Evolutionary conservation across 306 rosid genomes (phyloP), one percentile per base, ranked within the genome.

Genomic region (Prunus mongolica): DNA sequence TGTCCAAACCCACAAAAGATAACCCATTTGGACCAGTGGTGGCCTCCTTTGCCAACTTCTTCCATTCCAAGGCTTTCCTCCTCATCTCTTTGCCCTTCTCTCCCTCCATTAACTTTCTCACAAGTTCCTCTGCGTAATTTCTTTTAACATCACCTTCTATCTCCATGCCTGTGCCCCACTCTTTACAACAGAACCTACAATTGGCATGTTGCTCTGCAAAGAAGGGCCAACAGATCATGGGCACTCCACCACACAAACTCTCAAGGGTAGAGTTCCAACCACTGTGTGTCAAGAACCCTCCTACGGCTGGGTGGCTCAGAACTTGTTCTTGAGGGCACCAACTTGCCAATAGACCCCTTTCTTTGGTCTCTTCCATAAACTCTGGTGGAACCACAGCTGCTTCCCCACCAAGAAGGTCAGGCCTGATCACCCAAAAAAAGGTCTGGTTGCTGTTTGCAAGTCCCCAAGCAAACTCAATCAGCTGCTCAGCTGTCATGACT

Each of bases 181-280:
- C 91, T 22, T 38, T 76, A 12, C 89, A 82, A 22, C 72, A 12
- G 49, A 67, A 93, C 15, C 87, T 5, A n/a, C 93, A 93, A 76
- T 93, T 93, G 0, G 90, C 89, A 34, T 87, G 98, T 22, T 93
- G 98, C 27, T 93, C 97, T 0, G 90, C 93, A 5, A 87, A 90
- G 66, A 93, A 87, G 0, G 96, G 96, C 96, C 96, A 93, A n/a
- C 89, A 88, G 1, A 89, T 56, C 89, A 93, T 81, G 3, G 93
- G 90, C 18, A 93, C 89, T 12, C 96, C 96, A 0, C 65, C 73
- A 4, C 87, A 56, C 11, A 87, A 2, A 27, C 96, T 93, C 75
- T 93, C 98, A 14, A 90, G 10, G 0, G 90, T 90, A 12, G 94
- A 93, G 56, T 90, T 93, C 98, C 98, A 93, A 2, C 98, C 98